Percentiles rank a stretch among this genome's conserved stretches.
phyloP scores from a whole-genome alignment of 176 grass and related monocot genomes.

The Dendrocalamus sinicus region DNA sequence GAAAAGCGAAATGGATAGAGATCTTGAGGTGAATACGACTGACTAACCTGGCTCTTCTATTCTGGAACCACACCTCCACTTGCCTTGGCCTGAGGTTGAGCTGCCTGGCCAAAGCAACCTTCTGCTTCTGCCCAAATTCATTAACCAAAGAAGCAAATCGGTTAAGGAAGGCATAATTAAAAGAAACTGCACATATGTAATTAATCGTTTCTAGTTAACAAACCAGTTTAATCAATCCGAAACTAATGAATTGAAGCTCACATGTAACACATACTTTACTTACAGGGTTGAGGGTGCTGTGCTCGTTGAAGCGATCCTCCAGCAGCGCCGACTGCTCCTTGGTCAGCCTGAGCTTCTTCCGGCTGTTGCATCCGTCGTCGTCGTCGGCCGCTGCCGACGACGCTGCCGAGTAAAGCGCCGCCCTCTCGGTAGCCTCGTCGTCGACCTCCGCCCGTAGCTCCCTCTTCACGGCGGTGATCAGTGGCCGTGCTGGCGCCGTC shows the following conservation, averaged over 20 bases:
- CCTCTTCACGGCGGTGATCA: slow-evolving; percentile 42
- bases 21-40: slow-evolving; percentile 36
- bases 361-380: slow-evolving; percentile 58
- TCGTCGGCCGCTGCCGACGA: slow-evolving; percentile 43
- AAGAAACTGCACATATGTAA: neutral
- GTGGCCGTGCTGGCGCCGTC: neutral
- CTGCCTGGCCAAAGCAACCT: slow-evolving; percentile 70
- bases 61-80: slow-evolving; percentile 99
- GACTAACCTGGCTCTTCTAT: slow-evolving; percentile 88
- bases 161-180: neutral
- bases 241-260: neutral
- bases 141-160: neutral
- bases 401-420: slow-evolving; percentile 41
- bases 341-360: slow-evolving; percentile 86
- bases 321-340: slow-evolving; percentile 86
- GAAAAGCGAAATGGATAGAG: slow-evolving; percentile 18
- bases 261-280: neutral
- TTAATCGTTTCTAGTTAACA: neutral
- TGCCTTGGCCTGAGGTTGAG: slow-evolving; percentile 83
- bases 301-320: slow-evolving; percentile 81
- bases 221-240: neutral
- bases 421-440: slow-evolving; percentile 43
- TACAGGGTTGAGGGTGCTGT: slow-evolving; percentile 79
- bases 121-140: slow-evolving; percentile 69
- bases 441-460: slow-evolving; percentile 41